Evolutionary conservation across 2,329 filamentous ascomycete genomes (phyloP).

Genomic region (Fusarium marasasianum): DNA sequence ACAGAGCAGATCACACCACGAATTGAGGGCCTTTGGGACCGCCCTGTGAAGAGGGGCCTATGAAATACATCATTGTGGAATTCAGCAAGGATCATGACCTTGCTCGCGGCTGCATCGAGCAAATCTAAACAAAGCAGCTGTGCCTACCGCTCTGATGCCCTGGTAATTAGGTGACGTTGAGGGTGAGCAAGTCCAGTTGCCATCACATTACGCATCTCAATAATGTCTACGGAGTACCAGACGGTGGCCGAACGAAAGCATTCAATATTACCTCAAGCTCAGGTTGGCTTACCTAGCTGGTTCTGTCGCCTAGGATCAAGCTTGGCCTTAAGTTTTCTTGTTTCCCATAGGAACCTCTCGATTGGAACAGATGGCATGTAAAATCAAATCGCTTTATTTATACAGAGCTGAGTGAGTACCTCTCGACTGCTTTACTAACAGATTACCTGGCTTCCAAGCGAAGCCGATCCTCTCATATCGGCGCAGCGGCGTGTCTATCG

Average conservation of each 20-base stretch:
- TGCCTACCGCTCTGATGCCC: neutral
- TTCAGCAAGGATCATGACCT: constrained; percentile 27
- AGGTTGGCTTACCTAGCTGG: neutral
- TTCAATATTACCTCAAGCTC: neutral
- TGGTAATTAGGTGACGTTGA: constrained; percentile 18
- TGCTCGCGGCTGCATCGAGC: constrained; percentile 26
- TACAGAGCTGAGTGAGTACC: constrained; percentile 46
- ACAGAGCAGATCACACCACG: constrained; percentile 41
- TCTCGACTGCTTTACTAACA: constrained; percentile 22
- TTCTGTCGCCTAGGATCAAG: neutral
- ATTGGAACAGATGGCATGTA: constrained; percentile 7
- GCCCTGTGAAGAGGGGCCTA: constrained; percentile 22
- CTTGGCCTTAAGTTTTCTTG: neutral
- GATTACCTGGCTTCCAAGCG: neutral
- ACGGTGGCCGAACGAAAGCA: neutral
- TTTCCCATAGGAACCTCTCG: neutral
- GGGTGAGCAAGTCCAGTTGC: constrained; percentile 8
- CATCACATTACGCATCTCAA: constrained; percentile 8
- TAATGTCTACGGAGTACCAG: neutral
- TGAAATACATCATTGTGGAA: constrained; percentile 33
- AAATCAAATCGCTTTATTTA: constrained; percentile 46
- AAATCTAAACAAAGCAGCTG: constrained; percentile 5
- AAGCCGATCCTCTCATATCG: constrained; percentile 29
- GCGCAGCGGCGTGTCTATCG: constrained; percentile 34
- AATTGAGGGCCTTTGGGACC: constrained; percentile 24